Evolutionary conservation across 2,329 filamentous ascomycete species (phyloP).

Genomic region (Trichoderma atroviride): DNA sequence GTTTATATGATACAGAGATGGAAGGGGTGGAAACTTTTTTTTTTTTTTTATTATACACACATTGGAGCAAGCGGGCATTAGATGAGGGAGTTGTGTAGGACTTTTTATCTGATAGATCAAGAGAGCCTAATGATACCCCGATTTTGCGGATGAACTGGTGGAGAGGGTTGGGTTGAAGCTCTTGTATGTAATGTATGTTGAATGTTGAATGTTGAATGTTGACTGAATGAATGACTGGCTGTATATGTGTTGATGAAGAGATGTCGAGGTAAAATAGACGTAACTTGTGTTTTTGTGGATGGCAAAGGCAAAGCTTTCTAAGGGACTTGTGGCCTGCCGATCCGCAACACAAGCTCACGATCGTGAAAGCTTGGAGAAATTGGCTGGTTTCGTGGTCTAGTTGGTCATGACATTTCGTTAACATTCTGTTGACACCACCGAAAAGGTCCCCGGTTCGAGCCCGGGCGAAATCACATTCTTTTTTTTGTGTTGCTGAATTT

Average conservation of each 20-base stretch:
- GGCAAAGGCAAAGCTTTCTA: neutral
- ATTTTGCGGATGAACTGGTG: constrained; percentile 28
- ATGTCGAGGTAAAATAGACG: neutral
- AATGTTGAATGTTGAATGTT: neutral
- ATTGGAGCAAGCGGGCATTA: constrained; percentile 9
- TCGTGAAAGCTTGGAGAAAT: neutral
- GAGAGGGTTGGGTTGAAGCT: neutral
- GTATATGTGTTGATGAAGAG: neutral
- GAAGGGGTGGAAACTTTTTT: neutral
- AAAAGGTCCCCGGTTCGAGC: constrained; percentile 29
- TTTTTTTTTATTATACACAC: neutral
- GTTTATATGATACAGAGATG: constrained; percentile 27
- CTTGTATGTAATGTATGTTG: neutral
- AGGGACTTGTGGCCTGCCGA: neutral
- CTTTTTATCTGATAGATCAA: constrained; percentile 33
- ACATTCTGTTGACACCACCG: constrained; percentile 27
- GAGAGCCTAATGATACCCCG: constrained; percentile 47
- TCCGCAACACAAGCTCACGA: neutral
- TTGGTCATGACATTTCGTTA: constrained; percentile 29
- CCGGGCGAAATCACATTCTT: constrained; percentile 27
- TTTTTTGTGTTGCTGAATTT: neutral
- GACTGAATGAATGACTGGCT: neutral
- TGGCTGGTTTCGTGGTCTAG: constrained; percentile 27
- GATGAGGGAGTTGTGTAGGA: constrained; percentile 26
- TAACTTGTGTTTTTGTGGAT: neutral